Evolutionary conservation across 768 basidiomycete species (phyloP).

Genomic region (Ramaria rubella): DNA sequence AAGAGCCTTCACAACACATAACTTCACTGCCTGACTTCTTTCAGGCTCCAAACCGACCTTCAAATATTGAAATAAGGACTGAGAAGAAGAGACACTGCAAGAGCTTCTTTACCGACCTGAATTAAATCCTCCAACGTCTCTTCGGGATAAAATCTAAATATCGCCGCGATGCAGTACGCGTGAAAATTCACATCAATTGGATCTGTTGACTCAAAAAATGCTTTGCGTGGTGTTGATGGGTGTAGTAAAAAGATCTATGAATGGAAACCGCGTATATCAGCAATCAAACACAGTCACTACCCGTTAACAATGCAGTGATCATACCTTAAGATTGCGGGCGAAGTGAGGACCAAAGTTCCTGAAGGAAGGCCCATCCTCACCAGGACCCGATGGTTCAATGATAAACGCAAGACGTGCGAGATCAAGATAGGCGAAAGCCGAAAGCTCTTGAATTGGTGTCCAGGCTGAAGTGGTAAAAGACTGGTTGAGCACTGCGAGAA

Average conservation of each 20-base stretch:
- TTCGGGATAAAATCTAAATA: constrained; percentile 4
- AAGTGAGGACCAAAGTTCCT: background rate
- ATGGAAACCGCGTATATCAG: background rate
- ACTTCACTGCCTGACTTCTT: constrained; percentile 7
- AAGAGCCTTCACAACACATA: constrained; percentile 4
- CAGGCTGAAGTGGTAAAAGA: background rate
- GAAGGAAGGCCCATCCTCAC: background rate
- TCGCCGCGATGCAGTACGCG: constrained; percentile 6
- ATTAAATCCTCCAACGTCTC: background rate
- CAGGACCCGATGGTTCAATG: background rate
- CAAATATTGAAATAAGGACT: background rate
- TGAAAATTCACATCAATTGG: constrained; percentile 6
- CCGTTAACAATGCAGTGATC: too few relatives aligned
- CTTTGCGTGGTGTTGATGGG: background rate
- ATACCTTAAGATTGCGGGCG: background rate
- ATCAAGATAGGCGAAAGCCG: background rate
- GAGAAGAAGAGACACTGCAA: background rate
- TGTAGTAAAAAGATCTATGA: background rate
- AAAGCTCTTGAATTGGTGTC: background rate
- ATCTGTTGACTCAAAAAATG: background rate
- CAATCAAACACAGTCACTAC: background rate
- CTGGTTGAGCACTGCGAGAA: background rate
- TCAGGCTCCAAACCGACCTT: constrained; percentile 4
- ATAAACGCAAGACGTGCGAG: background rate
- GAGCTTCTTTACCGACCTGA: constrained; percentile 2